Base-by-base conservation (phyloP, 1,284 basidiomycete genomes). In the Pseudomicrostroma phylloplanum region DNA sequence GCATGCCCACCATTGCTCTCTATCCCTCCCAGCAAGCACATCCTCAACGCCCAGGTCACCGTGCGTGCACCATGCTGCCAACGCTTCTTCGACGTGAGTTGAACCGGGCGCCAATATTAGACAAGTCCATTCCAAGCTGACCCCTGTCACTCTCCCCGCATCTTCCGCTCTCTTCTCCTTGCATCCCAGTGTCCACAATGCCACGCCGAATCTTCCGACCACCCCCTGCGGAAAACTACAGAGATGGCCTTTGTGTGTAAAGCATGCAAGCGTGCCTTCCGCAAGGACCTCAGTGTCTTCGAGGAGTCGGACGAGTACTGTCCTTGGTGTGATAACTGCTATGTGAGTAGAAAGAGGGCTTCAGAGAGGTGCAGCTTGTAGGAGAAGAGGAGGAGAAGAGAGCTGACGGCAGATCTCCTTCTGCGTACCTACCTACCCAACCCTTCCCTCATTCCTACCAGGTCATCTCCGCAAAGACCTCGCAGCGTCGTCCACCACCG, bases 231-330 rank as follows among this genome's bases (percentile, higher is more conserved):
- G 12, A 89, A 87, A 81, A 91, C 90, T 57, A 84, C 82, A 53
- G 94, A 97, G 82, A 92, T 98, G 91, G 83, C 83, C 0, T 96
- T 98, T 79, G 82, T 90, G 72, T 98, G 96, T 84, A 98, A 98
- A 81, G 96, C 96, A 81, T 98, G 96, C 83, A 90, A 89, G 79
- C 93, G 93, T 81, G 92, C 91, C 1, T 97, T 98, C 80, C 82
- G 94, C 66, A 97, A 98, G 81, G 91, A 96, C 80, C 91, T 96
- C 88, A 71, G 83, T 0, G 82, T 80, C 30, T 97, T 91, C 77
- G 96, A 98, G 75, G 92, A 96, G 79, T 90, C 90, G 68, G 94
- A 98, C 79, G 94, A 98, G 81, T 97, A 88, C 80, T 98, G 96
- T 78, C 94, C 96, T 0, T 89, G 96, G 81, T 97, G 94, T 79